Percentiles rank a stretch among this genome's conserved stretches.
phyloP scores from a whole-genome alignment of 2,329 filamentous ascomycete species.

The Xylaria polymorpha region DNA sequence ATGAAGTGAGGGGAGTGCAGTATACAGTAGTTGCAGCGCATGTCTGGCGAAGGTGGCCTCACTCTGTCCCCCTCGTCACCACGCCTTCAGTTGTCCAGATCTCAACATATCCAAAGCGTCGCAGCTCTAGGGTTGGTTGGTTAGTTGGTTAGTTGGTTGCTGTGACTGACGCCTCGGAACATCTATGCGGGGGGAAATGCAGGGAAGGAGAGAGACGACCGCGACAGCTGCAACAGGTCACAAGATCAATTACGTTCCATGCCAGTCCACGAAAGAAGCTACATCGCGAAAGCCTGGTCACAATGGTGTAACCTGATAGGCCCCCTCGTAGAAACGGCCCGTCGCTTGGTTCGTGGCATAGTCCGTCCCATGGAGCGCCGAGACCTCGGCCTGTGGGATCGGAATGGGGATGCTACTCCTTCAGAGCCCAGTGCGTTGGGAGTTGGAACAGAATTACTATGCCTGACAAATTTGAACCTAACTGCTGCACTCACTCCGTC shows the following conservation, averaged over 20 bases:
- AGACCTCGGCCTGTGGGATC: constrained; percentile 2
- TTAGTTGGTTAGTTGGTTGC: too few relatives aligned
- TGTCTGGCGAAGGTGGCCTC: constrained; percentile 21
- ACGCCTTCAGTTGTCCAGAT: neutral
- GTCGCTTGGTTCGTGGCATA: constrained; percentile 19
- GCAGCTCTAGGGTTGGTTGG: neutral
- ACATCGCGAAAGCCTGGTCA: constrained; percentile 15
- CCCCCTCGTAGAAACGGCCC: constrained; percentile 21
- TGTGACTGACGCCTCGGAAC: constrained; percentile 22
- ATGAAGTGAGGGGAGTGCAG: constrained; percentile 2
- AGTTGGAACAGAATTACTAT: constrained; percentile 22
- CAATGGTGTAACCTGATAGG: constrained; percentile 32
- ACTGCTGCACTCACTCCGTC: neutral
- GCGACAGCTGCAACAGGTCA: constrained; percentile 33
- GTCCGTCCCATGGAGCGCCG: neutral
- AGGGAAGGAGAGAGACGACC: constrained; percentile 24
- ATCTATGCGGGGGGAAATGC: neutral
- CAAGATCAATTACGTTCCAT: constrained; percentile 26
- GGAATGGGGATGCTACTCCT: constrained; percentile 22
- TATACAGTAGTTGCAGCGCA: constrained; percentile 19
- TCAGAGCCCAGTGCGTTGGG: constrained; percentile 18
- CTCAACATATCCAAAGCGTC: neutral
- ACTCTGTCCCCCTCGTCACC: constrained; percentile 8
- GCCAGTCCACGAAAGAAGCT: neutral
- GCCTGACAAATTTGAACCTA: constrained; percentile 24